Evolutionary conservation across 2,329 filamentous ascomycete species (phyloP).

Genomic region (Shiraia sp.): DNA sequence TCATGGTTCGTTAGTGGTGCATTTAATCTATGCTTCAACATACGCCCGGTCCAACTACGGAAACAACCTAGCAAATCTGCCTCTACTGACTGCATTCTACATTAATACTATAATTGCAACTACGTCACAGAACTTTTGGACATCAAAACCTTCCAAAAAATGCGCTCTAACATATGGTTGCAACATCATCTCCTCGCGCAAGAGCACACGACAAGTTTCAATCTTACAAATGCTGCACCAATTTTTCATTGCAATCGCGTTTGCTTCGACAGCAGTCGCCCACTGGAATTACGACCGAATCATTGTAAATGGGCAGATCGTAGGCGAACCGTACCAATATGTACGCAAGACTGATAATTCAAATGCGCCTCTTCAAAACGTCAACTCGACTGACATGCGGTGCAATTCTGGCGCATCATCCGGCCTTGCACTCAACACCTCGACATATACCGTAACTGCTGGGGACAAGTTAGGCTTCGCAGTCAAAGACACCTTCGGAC

Average conservation of each 20-base stretch:
- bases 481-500: slow-evolving; percentile 50
- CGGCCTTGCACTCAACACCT: slow-evolving; percentile 20
- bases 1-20: too few species aligned
- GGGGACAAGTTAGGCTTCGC: slow-evolving; percentile 54
- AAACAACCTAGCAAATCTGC: too few species aligned
- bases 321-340: slow-evolving; percentile 29
- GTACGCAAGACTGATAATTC: slow-evolving; percentile 26
- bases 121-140: too few species aligned
- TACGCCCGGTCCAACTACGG: too few species aligned
- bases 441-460: slow-evolving; percentile 28
- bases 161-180: too few species aligned
- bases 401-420: slow-evolving; percentile 26
- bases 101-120: too few species aligned
- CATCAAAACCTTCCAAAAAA: too few species aligned
- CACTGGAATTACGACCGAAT: slow-evolving; percentile 36
- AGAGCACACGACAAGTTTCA: slow-evolving; percentile 2
- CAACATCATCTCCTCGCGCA: background rate
- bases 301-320: slow-evolving; percentile 30
- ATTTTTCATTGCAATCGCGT: background rate
- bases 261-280: slow-evolving; percentile 6
- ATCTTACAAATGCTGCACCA: slow-evolving; percentile 3
- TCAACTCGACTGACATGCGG: slow-evolving; percentile 28
- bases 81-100: too few species aligned
- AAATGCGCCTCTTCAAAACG: slow-evolving; percentile 27
- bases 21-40: too few species aligned